Base-by-base conservation (phyloP, 1,284 basidiomycete species). In the Gymnopus androsaceus region DNA sequence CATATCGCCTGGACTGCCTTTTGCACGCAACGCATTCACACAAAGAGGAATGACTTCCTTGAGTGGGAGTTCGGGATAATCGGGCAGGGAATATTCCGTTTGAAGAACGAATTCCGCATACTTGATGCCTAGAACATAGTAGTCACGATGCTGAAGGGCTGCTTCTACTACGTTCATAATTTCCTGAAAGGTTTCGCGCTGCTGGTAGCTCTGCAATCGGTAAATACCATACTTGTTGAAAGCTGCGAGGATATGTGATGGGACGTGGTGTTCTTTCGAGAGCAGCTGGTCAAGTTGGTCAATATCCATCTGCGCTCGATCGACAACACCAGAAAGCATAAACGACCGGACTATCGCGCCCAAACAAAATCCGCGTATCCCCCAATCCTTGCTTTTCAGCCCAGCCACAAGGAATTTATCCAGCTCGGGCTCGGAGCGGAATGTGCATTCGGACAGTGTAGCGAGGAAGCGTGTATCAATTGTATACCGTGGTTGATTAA, bases 41-140 rank as follows among this genome's bases (percentile, higher is more conserved):
- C 81, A 83, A 28, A 73, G 65, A 6, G 84, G 83, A 7, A 87
- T 69, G 0, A 82, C 69, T 59, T 86, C 83, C 14, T 67, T 63
- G 78, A 78, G 87, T 67, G 74, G 73, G 34, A 61, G 75, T 69
- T 87, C 86, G 0, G 84, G 83, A 12, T 75, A 46, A n/a, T 85
- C 77, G 12, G 71, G 64, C 54, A 87, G 74, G 3, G 83, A 79
- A 63, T 80, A 85, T 62, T 87, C 84, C 3, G 82, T 85, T 34
- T 73, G 70, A 23, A 79, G 64, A 61, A 87, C 80, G 48, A 82
- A 69, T 9, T 72, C 67, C 1, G 77, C 78, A 30, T 84, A 68
- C 45, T 69, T 72, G 38, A 78, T 61, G 0, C 83, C 83, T 3
- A 87, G 75, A 3, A 71, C 56, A 62, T 78, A 77, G 2, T 87